Evolutionary conservation across 2,329 filamentous ascomycete genomes (phyloP).

Genomic region (Spiromastix sp.): DNA sequence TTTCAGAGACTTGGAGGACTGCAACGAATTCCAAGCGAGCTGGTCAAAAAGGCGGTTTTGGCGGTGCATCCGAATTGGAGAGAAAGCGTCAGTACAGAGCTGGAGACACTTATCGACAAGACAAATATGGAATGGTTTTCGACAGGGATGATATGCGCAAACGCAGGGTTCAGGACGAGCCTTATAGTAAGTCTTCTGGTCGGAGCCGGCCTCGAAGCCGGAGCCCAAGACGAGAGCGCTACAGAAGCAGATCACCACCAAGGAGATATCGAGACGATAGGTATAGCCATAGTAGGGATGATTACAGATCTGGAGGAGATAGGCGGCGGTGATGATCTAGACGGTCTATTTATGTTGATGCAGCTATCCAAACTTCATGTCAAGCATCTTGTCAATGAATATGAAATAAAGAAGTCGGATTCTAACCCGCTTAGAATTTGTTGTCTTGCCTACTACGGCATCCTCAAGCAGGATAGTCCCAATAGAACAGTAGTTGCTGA

Average conservation of each 20-base stretch:
- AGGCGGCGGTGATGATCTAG: no score
- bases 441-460: no score
- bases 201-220: conserved; percentile 28
- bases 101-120: conserved; percentile 40
- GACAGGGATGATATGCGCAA: conserved; percentile 58
- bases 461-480: no score
- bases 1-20: conserved; percentile 82
- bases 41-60: conserved; percentile 66
- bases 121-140: conserved; percentile 69
- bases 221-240: conserved; percentile 32
- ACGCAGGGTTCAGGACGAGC: conserved; percentile 20
- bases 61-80: conserved; percentile 78
- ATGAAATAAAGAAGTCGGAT: no score
- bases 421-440: no score
- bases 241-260: conserved; percentile 18
- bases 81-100: conserved; percentile 82
- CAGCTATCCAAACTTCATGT: no score
- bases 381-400: no score
- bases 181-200: not conserved
- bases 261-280: conserved; percentile 24
- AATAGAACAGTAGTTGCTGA: no score
- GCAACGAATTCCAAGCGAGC: conserved; percentile 72
- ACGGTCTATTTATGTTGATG: no score
- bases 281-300: no score
- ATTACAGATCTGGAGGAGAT: no score